phyloP scores from a whole-genome alignment of 495 filamentous ascomycete species.

The Amorphotheca resinae region DNA sequence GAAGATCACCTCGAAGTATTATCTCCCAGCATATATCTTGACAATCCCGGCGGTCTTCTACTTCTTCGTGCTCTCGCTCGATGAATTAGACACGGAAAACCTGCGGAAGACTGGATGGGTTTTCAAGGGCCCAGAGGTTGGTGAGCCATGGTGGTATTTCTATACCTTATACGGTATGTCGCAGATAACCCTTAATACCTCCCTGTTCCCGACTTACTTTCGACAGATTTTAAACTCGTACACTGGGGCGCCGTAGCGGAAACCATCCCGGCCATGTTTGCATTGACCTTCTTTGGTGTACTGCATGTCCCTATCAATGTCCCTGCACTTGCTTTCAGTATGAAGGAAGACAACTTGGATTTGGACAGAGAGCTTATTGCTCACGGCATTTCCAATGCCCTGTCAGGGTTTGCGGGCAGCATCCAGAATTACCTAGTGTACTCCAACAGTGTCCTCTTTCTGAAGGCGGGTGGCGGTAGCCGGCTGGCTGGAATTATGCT shows the following conservation, averaged over 20 bases:
- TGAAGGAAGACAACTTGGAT: slow-evolving; percentile 80
- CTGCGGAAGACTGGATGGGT: slow-evolving; percentile 73
- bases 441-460: slow-evolving; percentile 91
- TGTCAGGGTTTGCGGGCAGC: slow-evolving; percentile 76
- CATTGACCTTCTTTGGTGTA: slow-evolving; percentile 92
- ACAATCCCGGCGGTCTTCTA: slow-evolving; percentile 73
- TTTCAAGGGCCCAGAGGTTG: slow-evolving; percentile 70
- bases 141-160: slow-evolving; percentile 92
- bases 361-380: slow-evolving; percentile 86
- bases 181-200: background rate
- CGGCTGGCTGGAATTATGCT: slow-evolving; percentile 79
- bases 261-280: slow-evolving; percentile 89
- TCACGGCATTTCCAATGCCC: slow-evolving; percentile 82
- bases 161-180: slow-evolving; percentile 80
- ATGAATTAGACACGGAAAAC: slow-evolving; percentile 44
- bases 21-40: slow-evolving; percentile 81
- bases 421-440: slow-evolving; percentile 98
- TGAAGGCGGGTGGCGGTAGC: slow-evolving; percentile 76
- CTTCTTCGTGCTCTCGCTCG: slow-evolving; percentile 54
- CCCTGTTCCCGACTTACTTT: slow-evolving; percentile 6
- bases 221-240: slow-evolving; percentile 54
- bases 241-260: slow-evolving; percentile 70
- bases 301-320: slow-evolving; percentile 98
- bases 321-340: slow-evolving; percentile 77
- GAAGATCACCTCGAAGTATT: slow-evolving; percentile 63